Conservation (phyloP, 805 yeast species). For the Cyberlindnera xylosilytica region DNA sequence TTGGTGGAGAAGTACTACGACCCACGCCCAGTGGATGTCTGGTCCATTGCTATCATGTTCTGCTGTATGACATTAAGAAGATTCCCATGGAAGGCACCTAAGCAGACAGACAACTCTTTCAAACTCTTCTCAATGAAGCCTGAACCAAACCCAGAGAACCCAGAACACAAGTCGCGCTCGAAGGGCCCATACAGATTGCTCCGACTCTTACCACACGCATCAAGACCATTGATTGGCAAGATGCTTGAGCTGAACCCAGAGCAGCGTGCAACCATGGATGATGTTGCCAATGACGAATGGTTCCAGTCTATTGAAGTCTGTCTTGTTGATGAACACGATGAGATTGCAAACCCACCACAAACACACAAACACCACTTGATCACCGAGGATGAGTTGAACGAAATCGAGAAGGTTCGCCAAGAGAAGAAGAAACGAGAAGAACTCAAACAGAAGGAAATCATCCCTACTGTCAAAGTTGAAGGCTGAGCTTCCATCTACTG, state of each 20-base stretch:
- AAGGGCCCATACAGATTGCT: conserved; percentile 73
- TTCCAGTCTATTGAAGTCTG: conserved; percentile 56
- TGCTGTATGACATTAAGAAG: conserved; percentile 85
- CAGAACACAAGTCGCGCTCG: conserved; percentile 38
- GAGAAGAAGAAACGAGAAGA: conserved; percentile 29
- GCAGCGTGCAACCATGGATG: conserved; percentile 56
- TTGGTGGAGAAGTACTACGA: conserved; percentile 60
- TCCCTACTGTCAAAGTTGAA: conserved; percentile 18
- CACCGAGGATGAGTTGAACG: conserved; percentile 58
- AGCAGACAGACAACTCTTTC: conserved; percentile 68
- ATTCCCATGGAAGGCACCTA: conserved; percentile 97
- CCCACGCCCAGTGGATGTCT: conserved; percentile 83
- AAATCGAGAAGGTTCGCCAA: conserved; percentile 35
- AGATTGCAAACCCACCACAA: conserved; percentile 25
- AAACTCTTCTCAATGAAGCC: conserved; percentile 55
- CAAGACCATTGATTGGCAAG: conserved; percentile 55
- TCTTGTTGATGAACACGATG: conserved; percentile 25
- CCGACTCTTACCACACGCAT: conserved; percentile 63
- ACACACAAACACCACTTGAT: conserved; percentile 66
- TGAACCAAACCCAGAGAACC: conserved; percentile 28
- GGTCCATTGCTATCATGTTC: conserved; percentile 91
- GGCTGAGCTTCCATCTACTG: conserved; percentile 5
- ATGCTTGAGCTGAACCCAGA: conserved; percentile 65
- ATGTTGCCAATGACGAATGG: conserved; percentile 57
- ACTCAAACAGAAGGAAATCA: conserved; percentile 19